Conservation (phyloP, 495 filamentous ascomycete species). For the Aspergillus ostianus region DNA sequence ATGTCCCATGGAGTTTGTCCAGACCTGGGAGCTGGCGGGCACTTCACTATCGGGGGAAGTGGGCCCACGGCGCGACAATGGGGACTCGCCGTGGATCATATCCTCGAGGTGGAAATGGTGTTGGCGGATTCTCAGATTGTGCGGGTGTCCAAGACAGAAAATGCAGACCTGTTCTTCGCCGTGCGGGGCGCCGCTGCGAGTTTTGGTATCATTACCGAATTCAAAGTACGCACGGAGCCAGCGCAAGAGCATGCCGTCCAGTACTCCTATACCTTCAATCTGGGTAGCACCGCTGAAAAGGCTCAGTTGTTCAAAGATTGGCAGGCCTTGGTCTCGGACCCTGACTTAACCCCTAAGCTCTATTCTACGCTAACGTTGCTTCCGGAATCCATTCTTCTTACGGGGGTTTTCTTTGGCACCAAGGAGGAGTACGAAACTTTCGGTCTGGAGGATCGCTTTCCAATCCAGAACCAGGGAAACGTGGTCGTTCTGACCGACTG, state of each 20-base stretch:
- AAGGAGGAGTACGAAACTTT: conserved; percentile 37
- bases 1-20: conserved; percentile 68
- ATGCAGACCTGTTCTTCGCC: conserved; percentile 54
- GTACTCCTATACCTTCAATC: conserved; percentile 37
- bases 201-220: conserved; percentile 50
- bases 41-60: conserved; percentile 69
- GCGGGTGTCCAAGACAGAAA: conserved; percentile 31
- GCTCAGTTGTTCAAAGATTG: conserved; percentile 38
- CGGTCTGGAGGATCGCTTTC: conserved; percentile 32
- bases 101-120: conserved; percentile 61
- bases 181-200: conserved; percentile 46
- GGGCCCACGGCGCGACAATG: conserved; percentile 61
- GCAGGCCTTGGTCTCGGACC: conserved; percentile 38
- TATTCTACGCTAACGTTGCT: conserved; percentile 37
- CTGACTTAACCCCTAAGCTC: conserved; percentile 52
- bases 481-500: conserved; percentile 52
- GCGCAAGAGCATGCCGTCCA: conserved; percentile 31
- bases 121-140: conserved; percentile 56
- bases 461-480: conserved; percentile 22
- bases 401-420: conserved; percentile 43
- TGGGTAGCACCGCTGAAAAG: conserved; percentile 29
- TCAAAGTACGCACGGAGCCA: conserved; percentile 42
- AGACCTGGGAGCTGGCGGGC: conserved; percentile 69
- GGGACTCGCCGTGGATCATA: conserved; percentile 63
- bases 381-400: conserved; percentile 29